Base-by-base conservation (phyloP, 148 eudicot genomes). In the Chenopodium berlandieri region DNA sequence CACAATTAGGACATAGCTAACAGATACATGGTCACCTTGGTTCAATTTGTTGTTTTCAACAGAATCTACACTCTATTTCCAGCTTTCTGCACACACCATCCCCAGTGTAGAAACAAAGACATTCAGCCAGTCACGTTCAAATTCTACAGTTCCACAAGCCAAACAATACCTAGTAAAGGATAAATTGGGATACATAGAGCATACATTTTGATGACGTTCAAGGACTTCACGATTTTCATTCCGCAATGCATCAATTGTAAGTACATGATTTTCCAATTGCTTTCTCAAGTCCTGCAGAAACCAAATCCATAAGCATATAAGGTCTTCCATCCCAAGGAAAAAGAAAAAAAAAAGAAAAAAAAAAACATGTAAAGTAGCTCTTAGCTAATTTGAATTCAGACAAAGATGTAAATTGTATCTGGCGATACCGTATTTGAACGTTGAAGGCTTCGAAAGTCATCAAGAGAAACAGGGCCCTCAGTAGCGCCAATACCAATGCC, bases 401-500 rank as follows among this genome's bases (percentile, higher is more conserved):
- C 66, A 32, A 12, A 40, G 48, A 11, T 22, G 22, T 62, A 22
- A 71, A 22, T 4, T 13, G 12, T 27, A 19, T 37, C 16, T 72
- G 60, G 56, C 16, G 20, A 54, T 93, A 95, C 99, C 99, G 85
- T 88, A 80, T 95, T 95, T 62, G 99, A 95, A 77, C 91, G 91
- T 84, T 95, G 97, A 84, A 95, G 93, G 80, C 95, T 92, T 25
- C 97, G 94, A 79, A 95, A 95, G 84, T 95, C 99, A 85, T 95
- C 95, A 81, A 95, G 98, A 80, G 98, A 94, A 80, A 95, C 82
- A 75, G 98, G 98, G 72, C 97, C 98, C 85, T 93, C 97, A 40
- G 97, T 89, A 84, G 92, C 92, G 83, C 97, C 97, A 80, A 95
- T 90, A 32, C 97, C 99, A 80, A 95, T 95, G 83, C 99, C 99